A percentile compares a stretch with the other conserved stretches of the same genome.
Evolutionary conservation across 2,329 filamentous ascomycete genomes (phyloP).

Genomic region (Penicillium sp.): DNA sequence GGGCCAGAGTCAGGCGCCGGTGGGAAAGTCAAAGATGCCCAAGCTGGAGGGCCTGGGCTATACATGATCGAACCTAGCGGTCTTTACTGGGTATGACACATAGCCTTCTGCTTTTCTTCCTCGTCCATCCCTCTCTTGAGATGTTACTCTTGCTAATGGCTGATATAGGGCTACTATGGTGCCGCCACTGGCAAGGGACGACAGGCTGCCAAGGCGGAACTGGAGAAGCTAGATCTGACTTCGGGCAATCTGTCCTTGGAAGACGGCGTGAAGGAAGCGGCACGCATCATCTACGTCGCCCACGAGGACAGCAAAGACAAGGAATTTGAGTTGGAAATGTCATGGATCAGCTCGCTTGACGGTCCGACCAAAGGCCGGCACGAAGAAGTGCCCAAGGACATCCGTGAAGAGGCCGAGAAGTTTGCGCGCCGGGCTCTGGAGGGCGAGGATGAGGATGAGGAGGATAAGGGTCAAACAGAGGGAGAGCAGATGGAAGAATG

Average conservation of each 20-base stretch:
- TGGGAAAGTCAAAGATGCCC: slow-evolving; percentile 73
- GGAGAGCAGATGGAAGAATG: slow-evolving; percentile 88
- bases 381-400: slow-evolving; percentile 85
- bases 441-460: slow-evolving; percentile 77
- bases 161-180: slow-evolving; percentile 79
- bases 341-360: slow-evolving; percentile 82
- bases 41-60: slow-evolving; percentile 83
- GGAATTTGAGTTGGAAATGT: slow-evolving; percentile 99
- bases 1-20: slow-evolving; percentile 78
- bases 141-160: slow-evolving; percentile 21
- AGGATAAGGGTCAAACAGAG: slow-evolving; percentile 64
- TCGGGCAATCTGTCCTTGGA: slow-evolving; percentile 73
- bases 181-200: slow-evolving; percentile 95
- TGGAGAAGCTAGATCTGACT: slow-evolving; percentile 92
- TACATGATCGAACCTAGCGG: slow-evolving; percentile 99
- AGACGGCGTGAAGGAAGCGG: slow-evolving; percentile 93
- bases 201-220: slow-evolving; percentile 94
- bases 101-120: neutral
- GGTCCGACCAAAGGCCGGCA: slow-evolving; percentile 92
- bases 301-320: slow-evolving; percentile 99
- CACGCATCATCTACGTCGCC: slow-evolving; percentile 92
- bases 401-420: slow-evolving; percentile 87
- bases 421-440: slow-evolving; percentile 88
- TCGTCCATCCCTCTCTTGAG: neutral
- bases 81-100: slow-evolving; percentile 72